Percentiles rank a stretch among this genome's conserved stretches.
phyloP scores from a whole-genome alignment of 2,329 filamentous ascomycete genomes.

The Neurospora sp. region DNA sequence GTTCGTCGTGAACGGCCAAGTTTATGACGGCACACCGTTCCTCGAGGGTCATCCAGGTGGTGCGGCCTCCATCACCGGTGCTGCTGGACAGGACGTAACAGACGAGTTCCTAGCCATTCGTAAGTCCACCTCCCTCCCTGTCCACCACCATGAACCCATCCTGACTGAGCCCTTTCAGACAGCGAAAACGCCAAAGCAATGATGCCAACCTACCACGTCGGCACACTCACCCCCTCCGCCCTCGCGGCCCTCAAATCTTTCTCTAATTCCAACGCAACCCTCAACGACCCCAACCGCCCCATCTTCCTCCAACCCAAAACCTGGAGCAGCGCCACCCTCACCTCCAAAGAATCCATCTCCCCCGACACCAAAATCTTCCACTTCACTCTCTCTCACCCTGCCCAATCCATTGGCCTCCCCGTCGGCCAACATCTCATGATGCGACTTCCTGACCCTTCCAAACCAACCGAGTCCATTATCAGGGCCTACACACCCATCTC shows the following conservation, averaged over 20 bases:
- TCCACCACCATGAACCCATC: neutral
- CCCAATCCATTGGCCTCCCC: constrained; percentile 66
- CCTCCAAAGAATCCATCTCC: constrained; percentile 60
- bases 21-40: constrained; percentile 78
- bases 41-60: constrained; percentile 78
- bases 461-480: constrained; percentile 62
- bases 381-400: constrained; percentile 63
- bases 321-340: constrained; percentile 67
- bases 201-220: constrained; percentile 81
- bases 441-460: constrained; percentile 60
- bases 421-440: constrained; percentile 84
- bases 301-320: constrained; percentile 61
- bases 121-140: constrained; percentile 37
- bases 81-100: constrained; percentile 70
- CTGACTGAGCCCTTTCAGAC: constrained; percentile 41
- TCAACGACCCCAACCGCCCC: constrained; percentile 32
- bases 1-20: constrained; percentile 83
- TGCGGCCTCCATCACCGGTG: constrained; percentile 71
- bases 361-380: constrained; percentile 74
- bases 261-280: constrained; percentile 26
- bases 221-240: constrained; percentile 57
- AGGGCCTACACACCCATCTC: constrained; percentile 83
- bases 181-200: constrained; percentile 86
- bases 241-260: constrained; percentile 34
- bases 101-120: constrained; percentile 91